Percentiles rank a stretch among this genome's conserved stretches.
These are phyloP conservation scores for Ostreobium quekettii DNA, from an alignment of 139 green algal species.

Conservation along the genomic window DNA sequence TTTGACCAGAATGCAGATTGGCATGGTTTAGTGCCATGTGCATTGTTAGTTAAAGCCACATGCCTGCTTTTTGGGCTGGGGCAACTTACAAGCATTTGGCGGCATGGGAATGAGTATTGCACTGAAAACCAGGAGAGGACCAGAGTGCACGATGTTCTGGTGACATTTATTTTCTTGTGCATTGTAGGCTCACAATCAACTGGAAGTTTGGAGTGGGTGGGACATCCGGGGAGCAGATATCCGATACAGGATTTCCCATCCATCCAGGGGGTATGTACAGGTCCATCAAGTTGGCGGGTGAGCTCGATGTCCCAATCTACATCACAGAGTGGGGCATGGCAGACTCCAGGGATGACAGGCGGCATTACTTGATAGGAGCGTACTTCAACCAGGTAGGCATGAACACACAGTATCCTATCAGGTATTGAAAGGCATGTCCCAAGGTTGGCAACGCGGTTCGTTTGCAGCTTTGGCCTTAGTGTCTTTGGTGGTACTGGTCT, in stretches of 20 bases:
- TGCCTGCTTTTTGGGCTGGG: not conserved
- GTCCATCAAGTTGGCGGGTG: not conserved
- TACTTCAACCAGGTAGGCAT: slow-evolving; percentile 38
- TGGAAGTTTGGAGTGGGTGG: slow-evolving; percentile 1
- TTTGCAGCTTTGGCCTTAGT: not conserved
- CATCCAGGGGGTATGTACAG: slow-evolving; percentile 39
- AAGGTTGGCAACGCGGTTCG: not conserved
- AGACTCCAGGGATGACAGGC: slow-evolving; percentile 27
- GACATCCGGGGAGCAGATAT: slow-evolving; percentile 40
- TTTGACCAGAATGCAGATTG: no score
- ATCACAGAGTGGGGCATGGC: slow-evolving; percentile 53
- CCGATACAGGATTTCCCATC: slow-evolving; percentile 50
- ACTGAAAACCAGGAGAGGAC: not conserved
- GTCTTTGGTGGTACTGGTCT: not conserved
- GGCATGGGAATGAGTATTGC: not conserved
- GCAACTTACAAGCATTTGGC: not conserved
- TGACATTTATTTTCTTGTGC: slow-evolving; percentile 4
- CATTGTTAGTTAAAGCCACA: not conserved
- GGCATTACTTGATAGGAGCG: slow-evolving; percentile 21
- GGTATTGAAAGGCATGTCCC: not conserved
- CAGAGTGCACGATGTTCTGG: not conserved
- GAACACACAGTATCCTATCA: slow-evolving; percentile 33
- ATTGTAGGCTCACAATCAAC: not conserved
- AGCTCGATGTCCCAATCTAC: slow-evolving; percentile 41
- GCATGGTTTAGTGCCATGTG: not conserved